Evolutionary conservation across 495 filamentous ascomycete genomes (phyloP), one percentile per base, ranked within the genome.

Genomic region (Xylaria venustula): DNA sequence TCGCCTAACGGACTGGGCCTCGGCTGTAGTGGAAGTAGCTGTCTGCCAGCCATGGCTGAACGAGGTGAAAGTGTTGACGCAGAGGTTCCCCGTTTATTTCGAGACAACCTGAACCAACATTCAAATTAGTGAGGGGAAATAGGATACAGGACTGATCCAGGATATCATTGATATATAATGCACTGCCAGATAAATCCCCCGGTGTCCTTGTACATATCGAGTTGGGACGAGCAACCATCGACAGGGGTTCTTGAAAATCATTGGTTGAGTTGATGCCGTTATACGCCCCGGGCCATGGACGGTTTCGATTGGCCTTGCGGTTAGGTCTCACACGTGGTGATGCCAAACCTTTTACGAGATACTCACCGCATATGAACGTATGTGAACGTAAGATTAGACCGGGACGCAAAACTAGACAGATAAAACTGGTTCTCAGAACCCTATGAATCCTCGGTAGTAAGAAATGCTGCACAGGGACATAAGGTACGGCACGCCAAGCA

Each of bases 311-410:
- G 52, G 52, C 25, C 15, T 22, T n/a, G 40, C 51, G 2, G 7
- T 1, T 17, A 2, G 17, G 34, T 37, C 12, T 45, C 15, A 2
- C 26, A 55, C 25, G n/a, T n/a, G 25, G 26, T 15, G 8, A 45
- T 55, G 53, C 7, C 40, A 25, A 45, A 3, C 3, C 15, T 55
- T 20, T 55, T 55, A 55, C 53, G 25, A 22, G 5, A 32, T 32
- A 3, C 17, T 32, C n/a, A 34, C 53, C 40, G n/a, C 40, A 55
- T 55, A 45, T 23, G n/a, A 23, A 55, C 53, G 53, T 55, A 55
- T 55, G 34, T 23, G n/a, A 23, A 55, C 53, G 53, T 55, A 55
- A 34, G 37, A 8, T 2, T 5, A 20, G 42, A 26, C 3, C 1
- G 11, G 32, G 34, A 54, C 32, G 23, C 11, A 15, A 25, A 54